Base-by-base conservation (phyloP, 2,329 filamentous ascomycete genomes). In the Drechmeria coniospora region DNA sequence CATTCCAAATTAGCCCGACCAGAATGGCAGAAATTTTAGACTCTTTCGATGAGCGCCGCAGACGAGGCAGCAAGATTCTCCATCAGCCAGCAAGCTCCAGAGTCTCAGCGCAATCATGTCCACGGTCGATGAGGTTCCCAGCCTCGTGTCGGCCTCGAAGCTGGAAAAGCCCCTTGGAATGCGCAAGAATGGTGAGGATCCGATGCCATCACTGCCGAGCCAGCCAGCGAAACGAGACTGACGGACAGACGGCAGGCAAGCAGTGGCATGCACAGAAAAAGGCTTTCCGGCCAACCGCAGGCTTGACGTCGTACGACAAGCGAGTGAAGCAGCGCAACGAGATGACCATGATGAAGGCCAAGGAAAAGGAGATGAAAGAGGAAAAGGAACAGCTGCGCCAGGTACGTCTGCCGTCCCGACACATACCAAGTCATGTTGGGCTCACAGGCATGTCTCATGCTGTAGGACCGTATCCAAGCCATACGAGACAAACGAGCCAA, bases 331-430 rank as follows among this genome's bases (percentile, higher is more conserved):
- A 75, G 35, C 72, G 83, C 28, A 69, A 74, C 36, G 68, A 74
- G 6, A 66, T 75, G 42, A 68, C 71, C 9, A 73, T 81, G n/a
- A 70, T 80, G 43, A 95, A 94, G 60, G 81, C 83, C 20, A 84
- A 83, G 47, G 90, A 95, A 59, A 86, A 81, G 56, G 84, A 94
- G 54, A 74, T 98, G 73, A 92, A 87, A 61, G 81, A 84, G 1
- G 90, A 94, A 59, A 94, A 92, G 57, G 84, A 92, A 49, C 71
- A 78, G n/a, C 78, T 79, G 53, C 69, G 83, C 57, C 65, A 87
- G 65, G 84, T 90, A 55, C 36, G 67, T 37, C 8, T 10, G 15
- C 23, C 22, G 5, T 5, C 7, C 8, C 18, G 15, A 5, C 15
- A 24, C 13, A 12, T 11, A 28, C 6, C 8, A 11, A n/a, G 16